A percentile compares a stretch with the other conserved stretches of the same genome.
Conservation (phyloP, 441 rosid genomes). For the Adansonia gregorii region DNA sequence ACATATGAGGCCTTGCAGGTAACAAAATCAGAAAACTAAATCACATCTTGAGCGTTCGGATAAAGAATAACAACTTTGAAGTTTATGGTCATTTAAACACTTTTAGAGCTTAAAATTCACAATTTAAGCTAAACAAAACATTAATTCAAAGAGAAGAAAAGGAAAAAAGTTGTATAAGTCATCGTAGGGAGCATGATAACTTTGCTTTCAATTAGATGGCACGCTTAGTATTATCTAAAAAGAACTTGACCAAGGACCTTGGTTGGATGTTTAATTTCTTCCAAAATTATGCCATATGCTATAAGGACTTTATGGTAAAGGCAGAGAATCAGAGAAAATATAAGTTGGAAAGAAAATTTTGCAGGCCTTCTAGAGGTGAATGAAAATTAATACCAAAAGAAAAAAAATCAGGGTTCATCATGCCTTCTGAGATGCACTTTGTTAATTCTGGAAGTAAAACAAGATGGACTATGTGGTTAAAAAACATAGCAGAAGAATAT, state of each 20-base stretch:
- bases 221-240: not conserved
- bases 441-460: not conserved
- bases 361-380: not conserved
- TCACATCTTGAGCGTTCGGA: not conserved
- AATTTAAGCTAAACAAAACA: not conserved
- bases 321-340: not conserved
- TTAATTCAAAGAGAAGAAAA: not conserved
- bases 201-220: not conserved
- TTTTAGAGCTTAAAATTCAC: not conserved
- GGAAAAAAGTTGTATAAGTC: not conserved
- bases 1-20: not conserved
- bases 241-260: not conserved
- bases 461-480: not conserved
- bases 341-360: not conserved
- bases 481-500: not conserved
- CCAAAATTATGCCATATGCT: not conserved
- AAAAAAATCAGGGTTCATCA: not conserved
- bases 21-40: not conserved
- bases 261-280: constrained; percentile 1
- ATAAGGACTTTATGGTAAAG: not conserved
- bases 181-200: not conserved
- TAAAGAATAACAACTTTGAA: not conserved
- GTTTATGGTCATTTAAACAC: not conserved
- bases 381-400: not conserved
- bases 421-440: not conserved